Base-by-base conservation (phyloP, 176 grass and related monocot genomes). In the Panicum miliaceum region DNA sequence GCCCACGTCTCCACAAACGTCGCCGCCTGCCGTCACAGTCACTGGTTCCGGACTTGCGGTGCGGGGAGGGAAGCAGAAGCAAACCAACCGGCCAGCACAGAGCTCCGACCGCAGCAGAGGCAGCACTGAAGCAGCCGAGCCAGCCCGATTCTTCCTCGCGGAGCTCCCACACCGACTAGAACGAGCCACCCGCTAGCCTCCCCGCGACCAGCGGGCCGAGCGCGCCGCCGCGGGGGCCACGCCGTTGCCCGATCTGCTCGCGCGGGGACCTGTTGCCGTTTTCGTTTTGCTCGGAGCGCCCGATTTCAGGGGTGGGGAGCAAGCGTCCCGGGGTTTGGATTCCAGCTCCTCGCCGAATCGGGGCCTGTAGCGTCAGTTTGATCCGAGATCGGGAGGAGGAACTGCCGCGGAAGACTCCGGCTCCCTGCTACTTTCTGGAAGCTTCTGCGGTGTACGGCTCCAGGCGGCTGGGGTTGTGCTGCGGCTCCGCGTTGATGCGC, bases 401-500 rank as follows among this genome's bases (percentile, higher is more conserved):
- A 27, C 25, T 23, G 20, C 73, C 12, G 54, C 20, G 36, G 56
- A 36, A 25, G 40, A 13, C 27, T 64, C 14, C n/a, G 7, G 42
- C 0, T 76, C 13, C 29, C 38, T 53, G 29, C 2, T 25, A 23
- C 13, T 54, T 16, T 63, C 71, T 23, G 53, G 77, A 77, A 85
- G 71, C 72, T 71, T 85, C 78, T 1, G 35, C 23, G 14, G 77
- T 63, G 69, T 37, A 3, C 23, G 59, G 4, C 75, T 61, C 61
- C 19, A 13, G 32, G 82, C 8, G 62, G 23, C 42, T 25, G 62
- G 32, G 63, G 53, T 27, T 58, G 32, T 48, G 64, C 52, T 6
- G 42, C 3, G 72, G 72, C 23, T 64, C 73, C 8, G 29, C 40
- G 86, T 84, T 71, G 84, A 86, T 86, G 88, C 84, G 84, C 57